Percentiles rank a stretch among this genome's conserved stretches.
Evolutionary conservation across 129 eudicot species (phyloP).

Genomic region (Saposhnikovia divaricata): DNA sequence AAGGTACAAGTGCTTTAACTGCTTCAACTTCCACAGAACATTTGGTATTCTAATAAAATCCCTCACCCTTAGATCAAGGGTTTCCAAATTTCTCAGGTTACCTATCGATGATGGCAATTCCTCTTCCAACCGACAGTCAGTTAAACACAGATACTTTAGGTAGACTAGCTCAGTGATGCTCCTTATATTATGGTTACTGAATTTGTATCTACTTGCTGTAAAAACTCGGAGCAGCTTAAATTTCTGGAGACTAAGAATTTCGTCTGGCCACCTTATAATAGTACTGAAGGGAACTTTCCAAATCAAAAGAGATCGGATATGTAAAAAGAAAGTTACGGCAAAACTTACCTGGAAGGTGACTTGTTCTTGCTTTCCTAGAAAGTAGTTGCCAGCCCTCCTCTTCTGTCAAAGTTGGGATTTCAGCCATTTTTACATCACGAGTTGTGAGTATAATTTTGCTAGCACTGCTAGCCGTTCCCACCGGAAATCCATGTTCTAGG

Average conservation of each 20-base stretch:
- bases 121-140: background rate
- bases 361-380: background rate
- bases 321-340: background rate
- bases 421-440: background rate
- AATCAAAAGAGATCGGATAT: constrained; percentile 4
- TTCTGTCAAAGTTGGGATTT: background rate
- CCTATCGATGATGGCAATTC: background rate
- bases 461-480: background rate
- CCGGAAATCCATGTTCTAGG: constrained; percentile 11
- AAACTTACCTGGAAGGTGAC: background rate
- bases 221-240: background rate
- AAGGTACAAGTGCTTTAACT: constrained; percentile 17
- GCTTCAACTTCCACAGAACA: constrained; percentile 1
- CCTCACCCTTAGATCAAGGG: background rate
- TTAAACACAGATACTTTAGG: background rate
- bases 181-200: background rate
- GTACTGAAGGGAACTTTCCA: background rate
- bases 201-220: background rate
- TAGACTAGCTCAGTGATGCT: background rate
- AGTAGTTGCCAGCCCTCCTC: constrained; percentile 12
- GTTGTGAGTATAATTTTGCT: background rate
- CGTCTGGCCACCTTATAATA: background rate
- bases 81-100: background rate
- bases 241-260: background rate
- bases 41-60: background rate